phyloP scores from a whole-genome alignment of 2,329 filamentous ascomycete species.

The Nakataea oryzae region DNA sequence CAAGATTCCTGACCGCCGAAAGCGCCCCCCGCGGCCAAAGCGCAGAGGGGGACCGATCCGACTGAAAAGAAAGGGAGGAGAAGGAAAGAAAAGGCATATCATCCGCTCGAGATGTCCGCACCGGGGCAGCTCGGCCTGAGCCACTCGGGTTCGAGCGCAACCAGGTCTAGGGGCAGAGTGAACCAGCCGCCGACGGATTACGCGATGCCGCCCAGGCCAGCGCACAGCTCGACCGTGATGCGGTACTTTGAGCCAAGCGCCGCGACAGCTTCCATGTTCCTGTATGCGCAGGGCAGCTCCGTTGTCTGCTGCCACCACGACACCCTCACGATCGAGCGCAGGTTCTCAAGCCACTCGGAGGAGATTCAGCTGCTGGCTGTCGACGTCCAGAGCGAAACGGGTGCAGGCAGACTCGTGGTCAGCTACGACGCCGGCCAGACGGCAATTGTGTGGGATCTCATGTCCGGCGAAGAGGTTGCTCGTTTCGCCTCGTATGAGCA shows the following conservation, averaged over 20 bases:
- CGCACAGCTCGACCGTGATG: slow-evolving; percentile 22
- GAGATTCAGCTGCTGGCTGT: slow-evolving; percentile 77
- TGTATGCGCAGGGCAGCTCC: slow-evolving; percentile 74
- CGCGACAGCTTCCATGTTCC: slow-evolving; percentile 80
- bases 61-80: slow-evolving; percentile 9
- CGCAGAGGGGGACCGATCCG: slow-evolving; percentile 6
- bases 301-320: slow-evolving; percentile 89
- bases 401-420: slow-evolving; percentile 75
- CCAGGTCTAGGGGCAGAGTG: slow-evolving; percentile 27
- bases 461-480: slow-evolving; percentile 82
- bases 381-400: slow-evolving; percentile 82
- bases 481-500: slow-evolving; percentile 89
- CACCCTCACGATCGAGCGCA: slow-evolving; percentile 76
- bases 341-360: slow-evolving; percentile 75
- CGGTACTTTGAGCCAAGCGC: slow-evolving; percentile 75
- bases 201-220: slow-evolving; percentile 32
- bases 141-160: slow-evolving; percentile 47
- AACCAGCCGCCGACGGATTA: slow-evolving; percentile 32
- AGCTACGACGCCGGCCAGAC: slow-evolving; percentile 89
- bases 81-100: slow-evolving; percentile 21
- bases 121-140: slow-evolving; percentile 43
- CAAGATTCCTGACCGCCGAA: background rate
- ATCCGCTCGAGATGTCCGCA: slow-evolving; percentile 44
- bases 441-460: slow-evolving; percentile 92
- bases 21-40: background rate